phyloP scores from a whole-genome alignment of 2,329 filamentous ascomycete genomes.

The Botryosphaeria dothidea region DNA sequence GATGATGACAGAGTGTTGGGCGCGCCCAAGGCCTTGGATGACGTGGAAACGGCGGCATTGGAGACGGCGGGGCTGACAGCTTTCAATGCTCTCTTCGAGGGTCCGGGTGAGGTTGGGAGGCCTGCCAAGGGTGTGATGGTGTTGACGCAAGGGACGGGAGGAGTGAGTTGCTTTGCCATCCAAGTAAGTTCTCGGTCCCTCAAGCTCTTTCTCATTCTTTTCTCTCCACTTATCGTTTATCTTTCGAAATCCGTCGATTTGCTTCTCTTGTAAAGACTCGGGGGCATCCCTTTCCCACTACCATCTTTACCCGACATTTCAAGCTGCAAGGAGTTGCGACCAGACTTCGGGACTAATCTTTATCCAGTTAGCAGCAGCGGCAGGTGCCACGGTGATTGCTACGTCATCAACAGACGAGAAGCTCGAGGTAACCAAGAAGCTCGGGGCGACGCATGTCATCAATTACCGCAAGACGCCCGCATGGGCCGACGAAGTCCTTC shows the following conservation, averaged over 20 bases:
- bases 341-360: no score
- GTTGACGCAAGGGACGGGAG: slow-evolving; percentile 35
- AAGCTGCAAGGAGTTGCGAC: no score
- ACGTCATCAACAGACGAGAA: slow-evolving; percentile 55
- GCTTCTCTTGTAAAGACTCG: no score
- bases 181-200: slow-evolving; percentile 8
- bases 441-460: slow-evolving; percentile 49
- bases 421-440: slow-evolving; percentile 38
- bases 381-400: slow-evolving; percentile 48
- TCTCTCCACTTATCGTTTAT: no score
- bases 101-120: slow-evolving; percentile 39
- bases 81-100: slow-evolving; percentile 49
- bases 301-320: no score
- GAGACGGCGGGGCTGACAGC: slow-evolving; percentile 50
- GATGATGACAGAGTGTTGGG: slow-evolving; percentile 42
- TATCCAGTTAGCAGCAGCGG: slow-evolving; percentile 46
- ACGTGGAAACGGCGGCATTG: slow-evolving; percentile 40
- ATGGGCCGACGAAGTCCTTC: slow-evolving; percentile 49
- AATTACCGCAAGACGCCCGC: slow-evolving; percentile 51
- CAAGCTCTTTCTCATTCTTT: slow-evolving; percentile 31
- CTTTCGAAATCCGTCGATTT: no score
- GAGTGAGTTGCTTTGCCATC: slow-evolving; percentile 21
- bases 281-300: no score
- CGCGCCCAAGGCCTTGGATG: slow-evolving; percentile 40
- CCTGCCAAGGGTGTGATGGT: slow-evolving; percentile 28